Evolutionary conservation across 2,329 filamentous ascomycete species (phyloP).

Genomic region (Calonectria pseudoreteaudii): DNA sequence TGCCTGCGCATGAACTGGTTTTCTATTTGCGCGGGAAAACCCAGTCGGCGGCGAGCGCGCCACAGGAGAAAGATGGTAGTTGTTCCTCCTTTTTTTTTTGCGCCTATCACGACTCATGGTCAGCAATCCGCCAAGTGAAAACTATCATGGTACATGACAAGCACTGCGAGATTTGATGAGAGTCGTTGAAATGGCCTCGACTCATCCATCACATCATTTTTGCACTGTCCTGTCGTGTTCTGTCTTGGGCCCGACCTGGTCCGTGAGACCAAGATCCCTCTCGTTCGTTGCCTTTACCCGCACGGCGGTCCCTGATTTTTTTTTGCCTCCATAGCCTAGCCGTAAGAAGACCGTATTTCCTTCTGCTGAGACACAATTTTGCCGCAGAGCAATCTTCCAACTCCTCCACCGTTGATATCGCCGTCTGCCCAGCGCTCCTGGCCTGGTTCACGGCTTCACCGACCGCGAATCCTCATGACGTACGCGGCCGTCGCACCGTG

Average conservation of each 20-base stretch:
- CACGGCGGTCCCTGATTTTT: background rate
- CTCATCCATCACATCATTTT: background rate
- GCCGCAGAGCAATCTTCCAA: slow-evolving; percentile 13
- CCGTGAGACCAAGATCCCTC: slow-evolving; percentile 3
- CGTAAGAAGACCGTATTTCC: background rate
- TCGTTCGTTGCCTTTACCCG: background rate
- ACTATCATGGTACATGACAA: background rate
- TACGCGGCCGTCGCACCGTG: background rate
- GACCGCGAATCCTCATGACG: background rate
- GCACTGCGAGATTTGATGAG: background rate
- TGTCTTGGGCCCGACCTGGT: background rate
- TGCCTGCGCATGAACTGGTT: background rate
- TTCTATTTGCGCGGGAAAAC: background rate
- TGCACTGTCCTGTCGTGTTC: background rate
- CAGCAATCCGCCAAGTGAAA: background rate
- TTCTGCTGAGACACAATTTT: slow-evolving; percentile 9
- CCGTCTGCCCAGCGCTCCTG: background rate
- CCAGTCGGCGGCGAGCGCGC: background rate
- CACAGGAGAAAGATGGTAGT: background rate
- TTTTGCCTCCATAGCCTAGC: background rate
- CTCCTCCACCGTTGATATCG: background rate
- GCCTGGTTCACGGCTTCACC: background rate
- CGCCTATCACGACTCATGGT: background rate
- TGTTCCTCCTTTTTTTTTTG: background rate
- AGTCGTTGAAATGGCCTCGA: background rate